Evolutionary conservation across 2,329 filamentous ascomycete genomes (phyloP).

Genomic region (Aspergillus jensenii): DNA sequence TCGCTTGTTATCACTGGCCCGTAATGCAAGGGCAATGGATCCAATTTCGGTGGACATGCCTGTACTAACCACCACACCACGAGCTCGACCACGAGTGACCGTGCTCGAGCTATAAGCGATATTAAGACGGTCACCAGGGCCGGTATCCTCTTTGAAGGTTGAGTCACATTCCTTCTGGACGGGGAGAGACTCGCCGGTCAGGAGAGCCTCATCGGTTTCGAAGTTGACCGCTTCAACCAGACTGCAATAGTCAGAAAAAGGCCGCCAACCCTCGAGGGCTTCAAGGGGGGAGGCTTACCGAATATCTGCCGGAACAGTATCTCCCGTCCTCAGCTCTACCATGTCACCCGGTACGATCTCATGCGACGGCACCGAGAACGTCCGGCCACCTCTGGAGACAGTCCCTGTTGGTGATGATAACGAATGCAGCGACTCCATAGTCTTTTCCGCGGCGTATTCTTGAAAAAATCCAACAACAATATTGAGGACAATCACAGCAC

Average conservation of each 20-base stretch:
- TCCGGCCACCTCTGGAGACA: constrained; percentile 58
- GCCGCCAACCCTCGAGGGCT: too few species aligned
- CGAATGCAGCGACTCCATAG: constrained; percentile 59
- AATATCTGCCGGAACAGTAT: constrained; percentile 61
- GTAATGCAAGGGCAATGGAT: constrained; percentile 64
- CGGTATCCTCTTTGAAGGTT: constrained; percentile 51
- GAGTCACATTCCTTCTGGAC: constrained; percentile 54
- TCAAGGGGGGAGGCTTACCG: constrained; percentile 38
- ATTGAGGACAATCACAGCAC: constrained; percentile 59
- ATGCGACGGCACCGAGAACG: constrained; percentile 53
- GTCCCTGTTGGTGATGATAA: constrained; percentile 59
- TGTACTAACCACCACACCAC: constrained; percentile 60
- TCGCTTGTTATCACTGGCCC: constrained; percentile 56
- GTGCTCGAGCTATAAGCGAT: constrained; percentile 63
- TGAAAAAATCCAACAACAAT: constrained; percentile 61
- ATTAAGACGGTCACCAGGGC: constrained; percentile 61
- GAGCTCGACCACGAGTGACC: constrained; percentile 60
- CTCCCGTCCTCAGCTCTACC: constrained; percentile 56
- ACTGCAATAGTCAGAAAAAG: constrained; percentile 39
- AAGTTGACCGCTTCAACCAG: constrained; percentile 66
- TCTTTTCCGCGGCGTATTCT: constrained; percentile 62
- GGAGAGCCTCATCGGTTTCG: constrained; percentile 68
- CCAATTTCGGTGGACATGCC: constrained; percentile 65
- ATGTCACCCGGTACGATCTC: constrained; percentile 65
- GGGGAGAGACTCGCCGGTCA: constrained; percentile 63